Evolutionary conservation across 2,329 filamentous ascomycete genomes (phyloP), one percentile per base, ranked within the genome.

Genomic region (Verticillium longisporum): DNA sequence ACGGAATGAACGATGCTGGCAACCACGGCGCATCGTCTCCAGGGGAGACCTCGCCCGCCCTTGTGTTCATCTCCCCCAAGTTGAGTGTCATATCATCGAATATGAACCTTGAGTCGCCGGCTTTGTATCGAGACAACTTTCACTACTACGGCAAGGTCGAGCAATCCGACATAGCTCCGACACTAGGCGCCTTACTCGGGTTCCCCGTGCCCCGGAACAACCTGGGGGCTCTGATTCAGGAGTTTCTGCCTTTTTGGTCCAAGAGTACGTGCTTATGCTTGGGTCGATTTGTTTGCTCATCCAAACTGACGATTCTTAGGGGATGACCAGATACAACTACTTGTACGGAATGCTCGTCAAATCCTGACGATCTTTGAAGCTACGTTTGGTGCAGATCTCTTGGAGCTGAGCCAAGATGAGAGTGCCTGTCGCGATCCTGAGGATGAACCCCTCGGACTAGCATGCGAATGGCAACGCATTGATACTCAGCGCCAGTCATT

Each of bases 1-100:
- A 99, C 71, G 95, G 95, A n/a, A 99, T 99, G 95, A 99, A 98
- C 68, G 94, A 98, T 68, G 95, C 91, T 21, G 95, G 95, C 2
- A 98, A 98, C 67, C 95, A 99, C 72, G 95, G 95, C 34, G 95
- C 94, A 45, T 97, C 94, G 10, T 93, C 93, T 0, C 85, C 92
- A 1, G 94, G 95, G 54, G 95, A 99, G 77, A 98, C 95, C 1
- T 97, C 94, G 1, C 89, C 95, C 0, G 95, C 95, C 15, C 78
- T 99, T 11, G 84, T 97, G 21, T 98, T 99, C 72, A 85, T 96
- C 65, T 95, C 92, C 2, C 92, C 94, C 0, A 95, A 92, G 69
- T 80, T 97, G 54, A 85, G 83, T 68, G 71, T 75, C 1, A 76
- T 92, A 6, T 79, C 81, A 3, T 66, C 72, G 1, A 69, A 66